A percentile compares a stretch with the other conserved stretches of the same genome.
Evolutionary conservation across 768 basidiomycete species (phyloP).

Genomic region (Amanita rimosa): DNA sequence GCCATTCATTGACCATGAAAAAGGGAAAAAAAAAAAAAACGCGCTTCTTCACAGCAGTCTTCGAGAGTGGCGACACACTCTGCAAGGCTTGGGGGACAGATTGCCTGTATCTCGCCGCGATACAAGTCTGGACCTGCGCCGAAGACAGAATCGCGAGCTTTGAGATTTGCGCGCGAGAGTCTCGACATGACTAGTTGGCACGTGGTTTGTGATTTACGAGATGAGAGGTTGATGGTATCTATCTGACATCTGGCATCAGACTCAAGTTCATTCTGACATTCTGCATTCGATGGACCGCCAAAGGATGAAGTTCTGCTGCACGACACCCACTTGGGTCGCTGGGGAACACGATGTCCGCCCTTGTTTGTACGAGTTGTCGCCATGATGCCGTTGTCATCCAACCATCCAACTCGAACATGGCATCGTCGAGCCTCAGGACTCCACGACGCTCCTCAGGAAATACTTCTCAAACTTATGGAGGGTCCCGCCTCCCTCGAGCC

Average conservation of each 20-base stretch:
- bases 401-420: neutral
- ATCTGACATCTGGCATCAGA: no score
- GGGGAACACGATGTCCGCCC: no score
- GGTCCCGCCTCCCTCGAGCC: neutral
- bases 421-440: neutral
- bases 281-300: no score
- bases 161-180: conserved; percentile 38
- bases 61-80: conserved; percentile 75
- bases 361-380: neutral
- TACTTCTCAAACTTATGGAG: neutral
- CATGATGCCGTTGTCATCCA: neutral
- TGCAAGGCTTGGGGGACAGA: conserved; percentile 59
- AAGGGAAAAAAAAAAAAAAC: conserved; percentile 4
- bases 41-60: conserved; percentile 71
- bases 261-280: no score
- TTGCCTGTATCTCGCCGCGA: conserved; percentile 48
- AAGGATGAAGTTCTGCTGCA: no score
- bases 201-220: neutral
- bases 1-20: conserved; percentile 2
- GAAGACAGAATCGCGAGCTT: conserved; percentile 62
- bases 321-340: no score
- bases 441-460: neutral
- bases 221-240: no score
- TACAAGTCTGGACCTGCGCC: conserved; percentile 55
- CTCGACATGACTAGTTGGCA: conserved; percentile 31